Evolutionary conservation across 139 green algal species (phyloP).

Genomic region (Yamagishiella unicocca): DNA sequence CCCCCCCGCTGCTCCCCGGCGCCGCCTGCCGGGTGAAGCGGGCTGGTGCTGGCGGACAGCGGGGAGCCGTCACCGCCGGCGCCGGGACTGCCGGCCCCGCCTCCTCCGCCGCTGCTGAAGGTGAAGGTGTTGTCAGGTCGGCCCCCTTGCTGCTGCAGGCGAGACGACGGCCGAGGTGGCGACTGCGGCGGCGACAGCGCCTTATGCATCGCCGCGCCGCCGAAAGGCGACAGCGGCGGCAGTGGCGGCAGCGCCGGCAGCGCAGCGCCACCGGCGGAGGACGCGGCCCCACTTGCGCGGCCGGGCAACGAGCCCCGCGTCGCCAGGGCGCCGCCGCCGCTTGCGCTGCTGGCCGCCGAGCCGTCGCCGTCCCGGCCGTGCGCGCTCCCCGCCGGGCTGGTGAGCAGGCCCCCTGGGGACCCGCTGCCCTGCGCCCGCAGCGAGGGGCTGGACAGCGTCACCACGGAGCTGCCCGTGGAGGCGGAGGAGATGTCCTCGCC

Average conservation of each 20-base stretch:
- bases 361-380: no score
- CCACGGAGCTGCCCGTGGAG: not conserved
- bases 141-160: not conserved
- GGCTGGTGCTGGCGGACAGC: no score
- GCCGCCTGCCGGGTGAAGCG: no score
- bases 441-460: constrained; percentile 34
- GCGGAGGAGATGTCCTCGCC: not conserved
- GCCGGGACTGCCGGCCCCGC: not conserved
- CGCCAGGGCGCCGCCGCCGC: not conserved
- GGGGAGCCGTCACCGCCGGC: not conserved
- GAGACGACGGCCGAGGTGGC: not conserved
- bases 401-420: no score
- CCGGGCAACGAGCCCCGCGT: not conserved
- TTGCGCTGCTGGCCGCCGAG: not conserved
- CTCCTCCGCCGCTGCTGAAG: not conserved
- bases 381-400: no score
- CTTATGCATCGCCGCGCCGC: not conserved
- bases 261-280: no score
- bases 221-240: not conserved
- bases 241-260: not conserved
- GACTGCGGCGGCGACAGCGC: not conserved
- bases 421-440: not conserved
- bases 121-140: not conserved
- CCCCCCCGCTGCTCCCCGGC: not conserved
- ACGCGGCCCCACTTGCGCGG: no score